Percentiles rank a stretch among this genome's conserved stretches.
phyloP scores from a whole-genome alignment of 1,284 basidiomycete genomes.

The Cyathus olla region DNA sequence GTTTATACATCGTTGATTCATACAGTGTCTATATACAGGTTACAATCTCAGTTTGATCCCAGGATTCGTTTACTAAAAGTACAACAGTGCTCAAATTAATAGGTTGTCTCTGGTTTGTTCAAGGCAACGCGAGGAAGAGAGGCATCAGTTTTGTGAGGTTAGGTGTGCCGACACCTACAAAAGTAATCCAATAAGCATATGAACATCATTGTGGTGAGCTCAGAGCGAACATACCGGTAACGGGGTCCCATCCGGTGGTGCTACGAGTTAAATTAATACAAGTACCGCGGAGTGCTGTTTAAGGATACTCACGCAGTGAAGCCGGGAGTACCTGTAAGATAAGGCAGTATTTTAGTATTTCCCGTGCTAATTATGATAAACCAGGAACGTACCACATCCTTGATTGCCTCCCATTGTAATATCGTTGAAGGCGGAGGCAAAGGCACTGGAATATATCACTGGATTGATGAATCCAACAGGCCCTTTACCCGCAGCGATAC shows the following conservation, averaged over 20 bases:
- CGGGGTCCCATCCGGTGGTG: constrained; percentile 54
- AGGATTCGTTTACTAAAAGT: no score
- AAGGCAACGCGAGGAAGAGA: constrained; percentile 39
- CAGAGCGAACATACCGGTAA: constrained; percentile 39
- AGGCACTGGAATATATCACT: constrained; percentile 39
- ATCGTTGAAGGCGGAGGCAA: constrained; percentile 39
- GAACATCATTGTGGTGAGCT: background rate
- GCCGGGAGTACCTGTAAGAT: constrained; percentile 27
- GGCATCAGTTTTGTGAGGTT: constrained; percentile 40
- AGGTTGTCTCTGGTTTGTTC: no score
- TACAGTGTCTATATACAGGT: no score
- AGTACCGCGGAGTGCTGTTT: background rate
- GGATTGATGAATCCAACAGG: constrained; percentile 48
- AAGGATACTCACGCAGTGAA: constrained; percentile 44
- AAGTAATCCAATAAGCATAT: background rate
- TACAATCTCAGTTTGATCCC: no score
- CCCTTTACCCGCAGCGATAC: constrained; percentile 51
- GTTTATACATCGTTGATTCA: no score
- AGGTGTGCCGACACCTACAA: constrained; percentile 44
- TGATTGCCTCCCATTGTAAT: constrained; percentile 38
- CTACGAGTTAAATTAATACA: constrained; percentile 12
- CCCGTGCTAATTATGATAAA: no score
- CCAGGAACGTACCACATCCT: constrained; percentile 38
- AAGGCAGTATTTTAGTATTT: no score
- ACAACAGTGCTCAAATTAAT: no score